phyloP scores from a whole-genome alignment of 495 filamentous ascomycete genomes.

The Podospora didyma region DNA sequence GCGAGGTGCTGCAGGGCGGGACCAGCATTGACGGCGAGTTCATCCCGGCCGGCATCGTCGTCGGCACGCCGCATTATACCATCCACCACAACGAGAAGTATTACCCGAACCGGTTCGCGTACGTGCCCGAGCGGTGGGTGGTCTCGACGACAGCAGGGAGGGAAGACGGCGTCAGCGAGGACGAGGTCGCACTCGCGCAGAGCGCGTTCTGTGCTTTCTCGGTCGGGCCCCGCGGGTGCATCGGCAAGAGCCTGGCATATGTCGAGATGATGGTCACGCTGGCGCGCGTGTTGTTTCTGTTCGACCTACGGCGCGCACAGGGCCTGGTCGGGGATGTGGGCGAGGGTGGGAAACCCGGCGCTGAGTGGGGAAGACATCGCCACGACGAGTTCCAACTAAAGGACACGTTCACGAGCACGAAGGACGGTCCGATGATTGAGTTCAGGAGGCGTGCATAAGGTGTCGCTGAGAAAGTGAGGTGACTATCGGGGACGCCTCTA shows the following conservation, averaged over 20 bases:
- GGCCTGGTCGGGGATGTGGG: constrained; percentile 37
- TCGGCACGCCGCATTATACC: constrained; percentile 52
- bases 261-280: constrained; percentile 48
- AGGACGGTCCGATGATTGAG: constrained; percentile 55
- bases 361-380: constrained; percentile 44
- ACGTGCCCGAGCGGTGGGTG: constrained; percentile 55
- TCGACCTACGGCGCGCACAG: constrained; percentile 42
- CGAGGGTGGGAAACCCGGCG: constrained; percentile 32
- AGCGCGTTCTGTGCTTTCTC: constrained; percentile 57
- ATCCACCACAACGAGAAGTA: constrained; percentile 54
- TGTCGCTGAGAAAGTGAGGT: no score
- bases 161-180: constrained; percentile 18
- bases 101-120: constrained; percentile 50
- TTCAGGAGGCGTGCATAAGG: constrained; percentile 37
- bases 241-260: constrained; percentile 57
- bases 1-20: constrained; percentile 60
- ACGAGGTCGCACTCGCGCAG: constrained; percentile 38
- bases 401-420: constrained; percentile 55
- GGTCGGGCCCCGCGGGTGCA: constrained; percentile 53
- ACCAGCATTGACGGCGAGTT: constrained; percentile 50
- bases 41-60: constrained; percentile 49
- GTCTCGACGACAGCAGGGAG: constrained; percentile 2
- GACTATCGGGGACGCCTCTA: no score
- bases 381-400: constrained; percentile 50
- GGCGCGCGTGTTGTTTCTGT: constrained; percentile 44